Evolutionary conservation across 2,329 filamentous ascomycete species (phyloP).

Genomic region (Stachybotrys chartarum): DNA sequence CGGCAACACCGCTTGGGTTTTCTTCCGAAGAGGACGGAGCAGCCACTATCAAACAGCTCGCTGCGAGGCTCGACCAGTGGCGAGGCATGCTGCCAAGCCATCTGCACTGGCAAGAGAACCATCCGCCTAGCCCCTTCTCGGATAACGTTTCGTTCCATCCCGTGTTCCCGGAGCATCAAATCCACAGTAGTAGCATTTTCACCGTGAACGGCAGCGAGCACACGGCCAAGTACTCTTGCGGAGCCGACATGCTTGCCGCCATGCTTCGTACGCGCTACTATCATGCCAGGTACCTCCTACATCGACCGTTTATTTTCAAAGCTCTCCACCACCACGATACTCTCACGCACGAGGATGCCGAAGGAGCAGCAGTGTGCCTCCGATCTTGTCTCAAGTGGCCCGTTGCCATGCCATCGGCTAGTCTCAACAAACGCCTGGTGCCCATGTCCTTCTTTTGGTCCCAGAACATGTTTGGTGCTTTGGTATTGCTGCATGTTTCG

Average conservation of each 20-base stretch:
- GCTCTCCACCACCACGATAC: conserved; percentile 49
- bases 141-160: conserved; percentile 10
- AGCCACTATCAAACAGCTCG: conserved; percentile 41
- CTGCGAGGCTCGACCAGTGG: conserved; percentile 50
- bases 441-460: conserved; percentile 56
- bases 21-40: conserved; percentile 7
- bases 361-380: conserved; percentile 49
- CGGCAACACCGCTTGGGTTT: conserved; percentile 9
- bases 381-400: conserved; percentile 54
- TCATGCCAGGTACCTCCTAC: conserved; percentile 49
- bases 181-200: conserved; percentile 14
- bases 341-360: conserved; percentile 45
- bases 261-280: conserved; percentile 52
- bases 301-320: conserved; percentile 53
- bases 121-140: conserved; percentile 21
- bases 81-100: conserved; percentile 44
- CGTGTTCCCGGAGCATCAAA: conserved; percentile 11
- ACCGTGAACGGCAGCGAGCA: conserved; percentile 13
- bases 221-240: conserved; percentile 36
- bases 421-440: conserved; percentile 49
- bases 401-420: conserved; percentile 48
- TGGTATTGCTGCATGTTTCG: conserved; percentile 49
- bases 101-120: conserved; percentile 51
- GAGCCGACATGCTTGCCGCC: conserved; percentile 49
- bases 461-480: conserved; percentile 51